A percentile compares a stretch with the other conserved stretches of the same genome.
phyloP scores from a whole-genome alignment of 306 rosid species.

The Fagus crenata region DNA sequence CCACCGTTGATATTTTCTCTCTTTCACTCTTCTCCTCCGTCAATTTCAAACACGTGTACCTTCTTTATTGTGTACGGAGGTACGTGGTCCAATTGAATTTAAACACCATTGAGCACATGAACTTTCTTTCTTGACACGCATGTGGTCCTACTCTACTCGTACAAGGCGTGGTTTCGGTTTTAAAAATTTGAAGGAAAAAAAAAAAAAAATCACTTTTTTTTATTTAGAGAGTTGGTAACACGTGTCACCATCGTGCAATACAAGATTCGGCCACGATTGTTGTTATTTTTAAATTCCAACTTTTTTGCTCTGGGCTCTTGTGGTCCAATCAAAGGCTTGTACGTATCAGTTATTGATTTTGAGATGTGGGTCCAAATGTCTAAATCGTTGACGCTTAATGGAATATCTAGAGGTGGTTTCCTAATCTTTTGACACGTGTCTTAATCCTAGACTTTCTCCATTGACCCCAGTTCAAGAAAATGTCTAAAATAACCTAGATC shows the following conservation, averaged over 20 bases:
- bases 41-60: constrained; percentile 32
- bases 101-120: neutral
- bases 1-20: constrained; percentile 16
- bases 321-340: constrained; percentile 37
- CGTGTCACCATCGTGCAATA: constrained; percentile 17
- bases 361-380: constrained; percentile 27
- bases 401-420: neutral
- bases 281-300: constrained; percentile 12
- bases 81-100: constrained; percentile 33
- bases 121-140: constrained; percentile 45
- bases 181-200: no score
- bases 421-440: constrained; percentile 21
- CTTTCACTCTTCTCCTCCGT: neutral
- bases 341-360: constrained; percentile 27
- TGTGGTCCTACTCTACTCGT: constrained; percentile 20
- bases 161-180: neutral
- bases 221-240: neutral
- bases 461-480: neutral
- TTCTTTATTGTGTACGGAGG: neutral
- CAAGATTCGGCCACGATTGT: constrained; percentile 5
- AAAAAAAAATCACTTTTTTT: neutral
- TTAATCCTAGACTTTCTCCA: neutral
- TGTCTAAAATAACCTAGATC: neutral
- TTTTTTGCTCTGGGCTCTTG: constrained; percentile 21
- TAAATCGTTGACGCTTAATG: constrained; percentile 28